A percentile compares a stretch with the other conserved stretches of the same genome.
Conservation (phyloP, 2,329 filamentous ascomycete genomes). For the Chaetomium sp. region DNA sequence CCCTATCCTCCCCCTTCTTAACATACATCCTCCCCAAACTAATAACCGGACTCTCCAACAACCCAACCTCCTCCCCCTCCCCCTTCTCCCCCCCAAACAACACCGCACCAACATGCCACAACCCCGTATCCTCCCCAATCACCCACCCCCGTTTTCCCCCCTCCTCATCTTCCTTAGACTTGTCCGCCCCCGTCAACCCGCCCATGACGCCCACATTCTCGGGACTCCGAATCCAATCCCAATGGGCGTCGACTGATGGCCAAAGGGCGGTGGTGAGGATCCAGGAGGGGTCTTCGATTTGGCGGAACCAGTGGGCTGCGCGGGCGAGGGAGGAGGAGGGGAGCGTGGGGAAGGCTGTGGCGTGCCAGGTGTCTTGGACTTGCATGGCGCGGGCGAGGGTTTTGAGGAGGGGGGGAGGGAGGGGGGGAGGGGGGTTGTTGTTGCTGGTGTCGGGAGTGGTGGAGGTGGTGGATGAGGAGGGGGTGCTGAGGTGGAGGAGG, state of each 20-base stretch:
- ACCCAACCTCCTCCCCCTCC: constrained; percentile 4
- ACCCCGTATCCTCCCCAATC: constrained; percentile 14
- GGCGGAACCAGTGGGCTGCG: constrained; percentile 30
- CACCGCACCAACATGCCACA: constrained; percentile 38
- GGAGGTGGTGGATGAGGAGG: neutral
- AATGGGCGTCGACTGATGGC: constrained; percentile 37
- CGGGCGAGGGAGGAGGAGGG: constrained; percentile 33
- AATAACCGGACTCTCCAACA: constrained; percentile 30
- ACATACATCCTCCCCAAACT: constrained; percentile 33
- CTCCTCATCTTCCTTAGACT: too few relatives aligned
- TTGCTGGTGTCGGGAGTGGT: neutral
- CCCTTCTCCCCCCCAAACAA: constrained; percentile 15
- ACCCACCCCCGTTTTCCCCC: neutral
- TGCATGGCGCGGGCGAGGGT: constrained; percentile 28
- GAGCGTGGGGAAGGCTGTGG: constrained; percentile 29
- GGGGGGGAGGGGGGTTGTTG: neutral
- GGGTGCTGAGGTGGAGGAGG: constrained; percentile 26
- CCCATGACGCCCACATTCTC: constrained; percentile 34
- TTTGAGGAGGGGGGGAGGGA: constrained; percentile 21
- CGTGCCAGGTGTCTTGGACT: constrained; percentile 37
- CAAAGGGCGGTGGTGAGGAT: constrained; percentile 42
- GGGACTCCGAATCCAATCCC: constrained; percentile 37
- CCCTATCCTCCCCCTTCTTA: constrained; percentile 24
- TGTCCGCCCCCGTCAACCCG: neutral
- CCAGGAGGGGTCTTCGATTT: constrained; percentile 31